Evolutionary conservation across 495 filamentous ascomycete genomes (phyloP), one percentile per base, ranked within the genome.

Genomic region (Annulohypoxylon nitens): DNA sequence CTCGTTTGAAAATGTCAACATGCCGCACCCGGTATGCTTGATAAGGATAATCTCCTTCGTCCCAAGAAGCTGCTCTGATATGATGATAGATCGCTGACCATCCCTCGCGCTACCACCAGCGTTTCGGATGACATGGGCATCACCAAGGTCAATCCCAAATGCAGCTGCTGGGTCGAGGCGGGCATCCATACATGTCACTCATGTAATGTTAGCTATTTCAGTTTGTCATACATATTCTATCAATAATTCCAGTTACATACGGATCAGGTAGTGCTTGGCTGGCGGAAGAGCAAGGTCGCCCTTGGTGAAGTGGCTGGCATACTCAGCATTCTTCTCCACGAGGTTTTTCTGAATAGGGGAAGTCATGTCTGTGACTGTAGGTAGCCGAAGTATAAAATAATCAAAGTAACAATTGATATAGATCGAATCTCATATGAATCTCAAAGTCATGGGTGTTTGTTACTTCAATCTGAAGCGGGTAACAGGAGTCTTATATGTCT

Each of bases 121-220:
- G 74, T 97, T 97, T 65, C 93, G 91, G 70, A 97, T 93, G 20
- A 97, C 87, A 78, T 95, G 93, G 4, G 93, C 93, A 66, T 93
- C 90, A 18, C 92, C 93, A 47, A 93, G 87, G 59, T 86, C 79
- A 61, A 95, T 90, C n/a, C 90, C 91, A 65, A 93, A 90, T 5
- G 92, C 93, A 2, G 83, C 76, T 2, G 89, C 86, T 0, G 92
- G 87, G 71, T 95, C 90, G 69, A 97, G 89, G 10, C 93, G 89
- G 0, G 93, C 92, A 75, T 97, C 93, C 92, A 95, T 96, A 81
- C 93, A 97, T 2, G 93, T 93, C 41, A 86, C 71, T 76, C 43
- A 16, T 4, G 37, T 12, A n/a, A 4, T 41, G 47, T 75, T 41
- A 70, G 73, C 57, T 63, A 47, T n/a, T 67, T 57, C 10, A 69